These are phyloP conservation scores for Ziziphus jujuba DNA, from an alignment of 306 rosid genomes.

Conservation along the genomic window DNA sequence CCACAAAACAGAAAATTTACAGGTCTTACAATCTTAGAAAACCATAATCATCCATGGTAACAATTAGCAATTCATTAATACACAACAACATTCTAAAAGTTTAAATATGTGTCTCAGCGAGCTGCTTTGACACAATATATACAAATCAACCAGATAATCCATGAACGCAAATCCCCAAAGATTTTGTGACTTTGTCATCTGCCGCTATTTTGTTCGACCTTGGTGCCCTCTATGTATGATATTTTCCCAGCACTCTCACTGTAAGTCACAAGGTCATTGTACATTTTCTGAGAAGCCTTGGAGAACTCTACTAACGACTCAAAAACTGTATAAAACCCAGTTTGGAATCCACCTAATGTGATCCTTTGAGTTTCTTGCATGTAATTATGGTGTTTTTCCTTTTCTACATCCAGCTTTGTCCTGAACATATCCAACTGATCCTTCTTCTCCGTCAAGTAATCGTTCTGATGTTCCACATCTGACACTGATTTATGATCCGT, in stretches of 20 bases:
- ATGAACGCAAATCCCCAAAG: slow-evolving; percentile 17
- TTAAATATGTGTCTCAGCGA: slow-evolving; percentile 69
- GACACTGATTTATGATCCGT: slow-evolving; percentile 43
- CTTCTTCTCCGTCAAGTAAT: slow-evolving; percentile 55
- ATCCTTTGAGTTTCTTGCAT: slow-evolving; percentile 76
- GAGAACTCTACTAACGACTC: slow-evolving; percentile 76
- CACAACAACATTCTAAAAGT: slow-evolving; percentile 31
- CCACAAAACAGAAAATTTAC: not conserved
- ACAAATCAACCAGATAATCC: slow-evolving; percentile 34
- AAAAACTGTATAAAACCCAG: slow-evolving; percentile 74
- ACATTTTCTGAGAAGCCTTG: slow-evolving; percentile 73
- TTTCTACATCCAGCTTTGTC: slow-evolving; percentile 66
- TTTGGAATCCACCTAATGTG: slow-evolving; percentile 70
- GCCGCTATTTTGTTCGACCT: slow-evolving; percentile 38
- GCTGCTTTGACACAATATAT: slow-evolving; percentile 65
- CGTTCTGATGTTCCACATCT: slow-evolving; percentile 36
- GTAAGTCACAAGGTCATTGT: slow-evolving; percentile 53
- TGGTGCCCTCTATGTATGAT: slow-evolving; percentile 47
- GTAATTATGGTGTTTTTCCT: slow-evolving; percentile 69
- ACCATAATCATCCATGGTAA: slow-evolving; percentile 19
- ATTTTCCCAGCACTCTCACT: slow-evolving; percentile 53
- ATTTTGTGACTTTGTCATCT: slow-evolving; percentile 24
- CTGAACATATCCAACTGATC: slow-evolving; percentile 61
- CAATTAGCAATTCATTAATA: slow-evolving; percentile 27
- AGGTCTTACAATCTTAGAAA: slow-evolving; percentile 18